Conservation (phyloP, 2,329 filamentous ascomycete species). For the Coniochaeta sp. region DNA sequence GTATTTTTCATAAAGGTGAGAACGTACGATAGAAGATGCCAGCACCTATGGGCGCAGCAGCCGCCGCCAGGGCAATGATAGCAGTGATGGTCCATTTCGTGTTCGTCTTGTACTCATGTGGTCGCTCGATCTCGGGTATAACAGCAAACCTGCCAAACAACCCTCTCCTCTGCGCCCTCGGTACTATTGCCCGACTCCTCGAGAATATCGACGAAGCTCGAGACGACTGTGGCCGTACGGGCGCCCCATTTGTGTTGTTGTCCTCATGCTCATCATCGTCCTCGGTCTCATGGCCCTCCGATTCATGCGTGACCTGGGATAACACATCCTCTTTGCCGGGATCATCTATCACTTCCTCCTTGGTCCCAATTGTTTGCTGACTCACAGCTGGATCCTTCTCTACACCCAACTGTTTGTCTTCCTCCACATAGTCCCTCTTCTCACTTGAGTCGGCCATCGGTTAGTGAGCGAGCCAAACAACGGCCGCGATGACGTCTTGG, state of each 20-base stretch:
- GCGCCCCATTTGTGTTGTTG: background rate
- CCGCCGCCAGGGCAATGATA: conserved; percentile 69
- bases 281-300: background rate
- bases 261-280: background rate
- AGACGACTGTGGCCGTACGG: background rate
- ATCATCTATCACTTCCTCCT: background rate
- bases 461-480: background rate
- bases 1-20: too few species aligned
- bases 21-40: conserved; percentile 73
- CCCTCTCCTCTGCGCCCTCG: conserved; percentile 53
- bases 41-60: conserved; percentile 75
- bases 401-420: background rate
- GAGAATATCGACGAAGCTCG: conserved; percentile 32
- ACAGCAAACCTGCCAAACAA: conserved; percentile 64
- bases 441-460: background rate
- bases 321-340: background rate
- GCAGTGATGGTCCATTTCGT: conserved; percentile 83
- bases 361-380: background rate
- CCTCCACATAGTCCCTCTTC: background rate
- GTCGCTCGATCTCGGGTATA: conserved; percentile 71
- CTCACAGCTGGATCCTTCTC: background rate
- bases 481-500: background rate
- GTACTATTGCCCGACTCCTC: conserved; percentile 30
- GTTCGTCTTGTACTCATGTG: conserved; percentile 62
- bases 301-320: background rate